Conservation (phyloP, 768 basidiomycete genomes). For the Suillus placidus region DNA sequence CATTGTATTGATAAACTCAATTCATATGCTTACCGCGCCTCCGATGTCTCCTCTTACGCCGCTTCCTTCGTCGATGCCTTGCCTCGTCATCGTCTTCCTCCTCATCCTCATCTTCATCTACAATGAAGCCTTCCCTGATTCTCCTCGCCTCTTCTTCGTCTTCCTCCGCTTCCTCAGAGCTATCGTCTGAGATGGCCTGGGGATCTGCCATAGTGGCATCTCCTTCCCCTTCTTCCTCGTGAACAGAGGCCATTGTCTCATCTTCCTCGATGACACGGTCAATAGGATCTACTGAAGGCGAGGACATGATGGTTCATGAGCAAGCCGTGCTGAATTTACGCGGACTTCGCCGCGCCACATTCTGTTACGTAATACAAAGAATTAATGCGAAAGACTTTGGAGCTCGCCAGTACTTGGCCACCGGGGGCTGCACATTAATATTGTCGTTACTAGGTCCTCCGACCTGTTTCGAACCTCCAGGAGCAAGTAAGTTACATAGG, state of each 20-base stretch:
- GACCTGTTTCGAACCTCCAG: constrained; percentile 25
- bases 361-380: neutral
- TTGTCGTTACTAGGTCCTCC: neutral
- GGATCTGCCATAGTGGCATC: constrained; percentile 55
- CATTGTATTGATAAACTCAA: constrained; percentile 15
- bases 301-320: constrained; percentile 52
- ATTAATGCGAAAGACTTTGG: neutral
- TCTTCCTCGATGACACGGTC: constrained; percentile 45
- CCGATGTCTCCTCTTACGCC: constrained; percentile 66
- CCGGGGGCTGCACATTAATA: neutral
- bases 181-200: constrained; percentile 63
- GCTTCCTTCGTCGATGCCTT: constrained; percentile 60
- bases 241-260: constrained; percentile 61
- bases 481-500: constrained; percentile 47
- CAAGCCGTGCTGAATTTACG: constrained; percentile 17
- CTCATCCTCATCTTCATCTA: constrained; percentile 87
- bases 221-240: constrained; percentile 50
- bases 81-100: constrained; percentile 62
- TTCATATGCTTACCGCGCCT: constrained; percentile 45
- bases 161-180: constrained; percentile 88
- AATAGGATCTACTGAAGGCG: constrained; percentile 45
- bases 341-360: constrained; percentile 10
- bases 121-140: constrained; percentile 89
- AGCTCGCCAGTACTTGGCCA: neutral
- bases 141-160: constrained; percentile 85